Evolutionary conservation across 2,329 filamentous ascomycete species (phyloP).

Genomic region (Botrytis squamosa): DNA sequence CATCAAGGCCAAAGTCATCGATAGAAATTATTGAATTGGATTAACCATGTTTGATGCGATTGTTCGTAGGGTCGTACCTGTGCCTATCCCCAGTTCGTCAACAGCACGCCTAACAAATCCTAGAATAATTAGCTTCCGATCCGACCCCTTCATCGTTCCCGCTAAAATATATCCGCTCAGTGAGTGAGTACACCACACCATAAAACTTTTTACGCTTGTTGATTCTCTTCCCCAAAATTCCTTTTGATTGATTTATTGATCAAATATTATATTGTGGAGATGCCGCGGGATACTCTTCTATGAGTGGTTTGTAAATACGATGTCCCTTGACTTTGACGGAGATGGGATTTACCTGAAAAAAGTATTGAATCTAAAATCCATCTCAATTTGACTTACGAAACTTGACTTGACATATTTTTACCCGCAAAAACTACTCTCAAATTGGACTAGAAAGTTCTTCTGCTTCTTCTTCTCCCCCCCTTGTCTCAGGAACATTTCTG

Average conservation of each 20-base stretch:
- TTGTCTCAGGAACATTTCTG: constrained; percentile 2
- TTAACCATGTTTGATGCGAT: not conserved
- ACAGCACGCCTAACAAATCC: not conserved
- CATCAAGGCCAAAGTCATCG: not conserved
- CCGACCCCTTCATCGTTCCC: not conserved
- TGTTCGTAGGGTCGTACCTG: constrained; percentile 10
- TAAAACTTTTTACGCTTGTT: not conserved
- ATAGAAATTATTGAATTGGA: not conserved
- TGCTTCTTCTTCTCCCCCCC: not conserved
- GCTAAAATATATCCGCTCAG: not conserved
- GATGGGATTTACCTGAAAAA: not conserved
- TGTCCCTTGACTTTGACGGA: not conserved
- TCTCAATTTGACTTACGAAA: not conserved
- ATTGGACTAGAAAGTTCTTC: not conserved
- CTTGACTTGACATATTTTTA: not conserved
- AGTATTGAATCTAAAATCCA: not conserved
- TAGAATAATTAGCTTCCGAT: not conserved
- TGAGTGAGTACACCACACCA: not conserved
- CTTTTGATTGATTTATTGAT: not conserved
- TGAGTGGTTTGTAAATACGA: not conserved
- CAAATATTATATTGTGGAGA: not conserved
- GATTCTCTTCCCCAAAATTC: not conserved
- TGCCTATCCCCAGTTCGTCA: not conserved
- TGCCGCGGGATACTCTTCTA: not conserved
- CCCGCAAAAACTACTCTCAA: not conserved